Base-by-base conservation (phyloP, 164 flowering plant species). In the Euptelea pleiosperma region DNA sequence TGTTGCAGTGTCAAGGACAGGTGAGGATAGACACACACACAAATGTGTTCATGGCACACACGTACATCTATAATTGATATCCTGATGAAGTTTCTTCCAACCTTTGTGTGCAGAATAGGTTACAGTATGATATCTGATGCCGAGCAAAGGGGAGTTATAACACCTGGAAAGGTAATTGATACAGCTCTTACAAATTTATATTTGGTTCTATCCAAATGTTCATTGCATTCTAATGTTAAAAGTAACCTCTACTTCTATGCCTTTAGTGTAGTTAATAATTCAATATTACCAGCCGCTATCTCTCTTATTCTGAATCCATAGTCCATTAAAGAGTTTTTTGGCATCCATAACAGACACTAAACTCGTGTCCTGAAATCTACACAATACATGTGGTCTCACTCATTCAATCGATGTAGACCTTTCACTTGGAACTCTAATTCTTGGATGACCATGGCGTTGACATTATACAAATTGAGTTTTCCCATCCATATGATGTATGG, bases 1-100 rank as follows among this genome's bases (percentile, higher is more conserved):
- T 91, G 98, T 62, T 77, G 91, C 69, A 91, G 98, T 75, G 98
- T 92, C 52, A 92, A 92, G 72, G 98, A 92, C 71, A 89, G 98
- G 98, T 87, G 55, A 63, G 65, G 55, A 50, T 14, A 54, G 39
- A 2, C 51, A 41, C 26, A 37, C 10, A 35, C 15, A 11, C 18
- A 16, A 47, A n/a, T n/a, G n/a, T n/a, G n/a, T n/a, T n/a, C n/a
- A n/a, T n/a, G 18, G 12, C 43, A 48, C 14, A 16, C 4, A 3
- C 11, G 21, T 55, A 15, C 2, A 3, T 37, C 3, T 24, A 6
- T 4, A 21, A 9, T 39, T 5, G 1, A 18, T 18, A 8, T 57
- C 18, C 24, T 45, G 41, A 62, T 53, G 16, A 35, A 12, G 16
- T 41, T 24, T 25, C n/a, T 36, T 16, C 35, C 14, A 30, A 50